phyloP scores from a whole-genome alignment of 2,329 filamentous ascomycete species.

The Alternaria metachromatica region DNA sequence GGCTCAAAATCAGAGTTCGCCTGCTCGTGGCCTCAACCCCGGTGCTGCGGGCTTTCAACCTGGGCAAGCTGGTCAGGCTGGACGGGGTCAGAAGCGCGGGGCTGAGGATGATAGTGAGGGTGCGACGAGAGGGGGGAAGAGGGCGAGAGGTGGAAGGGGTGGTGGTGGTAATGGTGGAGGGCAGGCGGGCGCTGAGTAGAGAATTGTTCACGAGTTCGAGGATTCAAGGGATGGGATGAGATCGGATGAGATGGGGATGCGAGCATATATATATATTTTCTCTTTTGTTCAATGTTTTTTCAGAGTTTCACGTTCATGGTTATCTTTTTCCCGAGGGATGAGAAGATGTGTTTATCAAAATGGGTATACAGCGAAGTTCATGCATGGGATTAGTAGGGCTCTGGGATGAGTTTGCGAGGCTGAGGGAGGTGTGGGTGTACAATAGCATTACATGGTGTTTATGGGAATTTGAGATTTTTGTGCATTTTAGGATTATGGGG shows the following conservation, averaged over 20 bases:
- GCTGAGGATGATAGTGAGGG: constrained; percentile 40
- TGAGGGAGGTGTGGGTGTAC: no score
- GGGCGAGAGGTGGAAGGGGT: constrained; percentile 33
- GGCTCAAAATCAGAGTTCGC: constrained; percentile 27
- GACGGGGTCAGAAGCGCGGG: constrained; percentile 44
- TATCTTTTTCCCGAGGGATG: background rate
- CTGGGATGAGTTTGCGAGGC: background rate
- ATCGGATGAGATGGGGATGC: background rate
- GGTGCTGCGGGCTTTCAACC: constrained; percentile 46
- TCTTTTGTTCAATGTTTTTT: background rate
- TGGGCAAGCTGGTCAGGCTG: constrained; percentile 23
- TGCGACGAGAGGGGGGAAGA: constrained; percentile 39
- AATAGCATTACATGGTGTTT: background rate
- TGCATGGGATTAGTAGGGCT: background rate
- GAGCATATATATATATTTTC: background rate
- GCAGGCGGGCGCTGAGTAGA: constrained; percentile 12
- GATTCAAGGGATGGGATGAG: no score
- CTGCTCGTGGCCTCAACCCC: constrained; percentile 41
- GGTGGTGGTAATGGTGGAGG: constrained; percentile 17
- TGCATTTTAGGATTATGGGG: background rate
- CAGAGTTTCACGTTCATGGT: background rate
- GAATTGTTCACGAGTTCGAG: background rate
- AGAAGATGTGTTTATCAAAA: background rate
- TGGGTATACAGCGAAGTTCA: background rate
- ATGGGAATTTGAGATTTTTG: background rate